Evolutionary conservation across 2,329 filamentous ascomycete genomes (phyloP).

Genomic region (Phaeosphaeriaceae sp.): DNA sequence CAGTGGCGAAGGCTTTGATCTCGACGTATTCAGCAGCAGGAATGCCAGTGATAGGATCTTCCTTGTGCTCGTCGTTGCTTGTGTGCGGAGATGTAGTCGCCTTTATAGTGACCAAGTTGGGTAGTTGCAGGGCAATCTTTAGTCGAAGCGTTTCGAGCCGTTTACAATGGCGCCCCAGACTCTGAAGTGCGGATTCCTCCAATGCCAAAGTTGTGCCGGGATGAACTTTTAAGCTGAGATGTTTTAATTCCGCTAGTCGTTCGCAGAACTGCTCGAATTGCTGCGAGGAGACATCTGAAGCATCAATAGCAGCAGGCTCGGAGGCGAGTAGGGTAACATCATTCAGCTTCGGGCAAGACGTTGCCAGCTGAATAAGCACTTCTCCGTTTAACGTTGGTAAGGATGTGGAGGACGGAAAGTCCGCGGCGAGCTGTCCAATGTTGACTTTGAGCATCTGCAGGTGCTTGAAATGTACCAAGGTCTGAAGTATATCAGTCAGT

Average conservation of each 20-base stretch:
- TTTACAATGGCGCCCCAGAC: slow-evolving; percentile 33
- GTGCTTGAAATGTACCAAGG: slow-evolving; percentile 23
- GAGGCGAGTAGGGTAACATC: slow-evolving; percentile 34
- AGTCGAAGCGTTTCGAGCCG: slow-evolving; percentile 36
- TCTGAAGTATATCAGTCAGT: slow-evolving; percentile 28
- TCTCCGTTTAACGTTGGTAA: slow-evolving; percentile 29
- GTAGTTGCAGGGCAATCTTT: slow-evolving; percentile 32
- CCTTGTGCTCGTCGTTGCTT: neutral
- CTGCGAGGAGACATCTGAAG: slow-evolving; percentile 28
- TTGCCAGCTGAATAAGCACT: slow-evolving; percentile 27
- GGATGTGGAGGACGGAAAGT: slow-evolving; percentile 32
- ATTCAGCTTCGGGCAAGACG: slow-evolving; percentile 29
- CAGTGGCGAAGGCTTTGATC: slow-evolving; percentile 1
- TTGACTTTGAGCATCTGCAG: slow-evolving; percentile 34
- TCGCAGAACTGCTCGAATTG: slow-evolving; percentile 40
- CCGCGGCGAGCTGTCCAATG: slow-evolving; percentile 27
- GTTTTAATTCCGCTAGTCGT: slow-evolving; percentile 26
- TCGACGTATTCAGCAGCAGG: neutral
- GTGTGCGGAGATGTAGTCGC: neutral
- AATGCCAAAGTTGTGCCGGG: slow-evolving; percentile 31
- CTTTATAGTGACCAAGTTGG: slow-evolving; percentile 12
- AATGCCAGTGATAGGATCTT: neutral
- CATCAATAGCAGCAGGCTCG: slow-evolving; percentile 38
- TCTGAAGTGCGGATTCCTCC: slow-evolving; percentile 33
- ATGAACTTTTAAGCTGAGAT: slow-evolving; percentile 36